Base-by-base conservation (phyloP, 2,329 filamentous ascomycete genomes). In the Neophaeococcomyces mojaviensis region DNA sequence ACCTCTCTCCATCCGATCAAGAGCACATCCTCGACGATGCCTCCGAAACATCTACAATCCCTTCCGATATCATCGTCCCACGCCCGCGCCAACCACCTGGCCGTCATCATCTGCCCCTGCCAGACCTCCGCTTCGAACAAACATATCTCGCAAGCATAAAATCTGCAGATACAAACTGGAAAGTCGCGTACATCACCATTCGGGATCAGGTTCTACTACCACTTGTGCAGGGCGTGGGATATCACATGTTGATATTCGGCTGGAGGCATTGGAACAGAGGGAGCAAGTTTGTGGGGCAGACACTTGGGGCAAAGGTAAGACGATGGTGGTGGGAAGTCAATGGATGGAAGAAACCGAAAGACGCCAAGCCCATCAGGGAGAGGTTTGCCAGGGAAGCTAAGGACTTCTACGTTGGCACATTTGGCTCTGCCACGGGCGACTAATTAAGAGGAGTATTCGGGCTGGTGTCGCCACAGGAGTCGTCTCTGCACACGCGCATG, bases 291-390 rank as follows among this genome's bases (percentile, higher is more conserved):
- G 81, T 80, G 52, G 92, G 92, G 7, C 80, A 79, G 56, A 82
- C 80, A 20, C 69, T 86, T 13, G 92, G 92, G 18, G 86, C 53
- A 5, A 79, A 78, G 55, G 69, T 92, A 39, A 76, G 92, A 57
- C 75, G 88, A 55, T 97, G 90, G 92, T 98, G 92, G 90, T 96
- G 88, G 71, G 79, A 77, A 18, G 86, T 94, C 15, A 97, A 97
- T 61, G 88, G 94, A 59, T 97, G 92, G 92, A 73, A 76, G 39
- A 66, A 90, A 47, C 83, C 84, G 10, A 53, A 59, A 3, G 59
- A 67, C 46, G 39, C 33, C 38, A 47, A 5, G 43, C 22, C 19
- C 33, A 55, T 54, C 47, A 50, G 59, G 46, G 50, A 53, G n/a
- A 61, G 61, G 46, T 46, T 68, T 36, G 63, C 65, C 28, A 58